Conservation (phyloP, 352 stramenopile genomes). For the Globisporangium paroecandrum region DNA sequence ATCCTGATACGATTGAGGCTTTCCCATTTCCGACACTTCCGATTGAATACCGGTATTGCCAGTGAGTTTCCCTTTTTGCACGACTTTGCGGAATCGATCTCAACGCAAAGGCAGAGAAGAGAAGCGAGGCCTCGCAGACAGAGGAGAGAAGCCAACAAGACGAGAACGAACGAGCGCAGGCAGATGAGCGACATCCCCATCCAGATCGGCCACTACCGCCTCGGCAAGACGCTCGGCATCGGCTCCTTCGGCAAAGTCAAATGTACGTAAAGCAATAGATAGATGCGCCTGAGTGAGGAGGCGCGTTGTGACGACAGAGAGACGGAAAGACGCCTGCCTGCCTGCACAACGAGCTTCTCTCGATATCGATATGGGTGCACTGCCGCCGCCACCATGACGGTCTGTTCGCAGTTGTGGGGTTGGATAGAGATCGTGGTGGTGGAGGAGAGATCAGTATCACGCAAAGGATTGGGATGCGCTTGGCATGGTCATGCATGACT, state of each 20-base stretch:
- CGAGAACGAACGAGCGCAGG: background rate
- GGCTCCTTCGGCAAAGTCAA: constrained; percentile 99
- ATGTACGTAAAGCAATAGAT: constrained; percentile 56
- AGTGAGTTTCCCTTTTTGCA: background rate
- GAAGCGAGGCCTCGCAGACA: background rate
- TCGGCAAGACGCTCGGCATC: constrained; percentile 99
- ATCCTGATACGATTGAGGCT: background rate
- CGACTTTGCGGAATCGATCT: background rate
- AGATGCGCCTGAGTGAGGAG: background rate
- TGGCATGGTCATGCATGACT: background rate
- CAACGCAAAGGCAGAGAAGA: background rate
- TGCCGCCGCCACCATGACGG: background rate
- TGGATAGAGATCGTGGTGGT: background rate
- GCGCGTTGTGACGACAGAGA: background rate
- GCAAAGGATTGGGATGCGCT: background rate
- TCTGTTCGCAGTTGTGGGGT: background rate
- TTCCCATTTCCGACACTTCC: background rate
- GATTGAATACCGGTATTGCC: background rate
- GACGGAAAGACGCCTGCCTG: background rate
- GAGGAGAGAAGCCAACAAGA: background rate
- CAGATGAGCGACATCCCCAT: constrained; percentile 88
- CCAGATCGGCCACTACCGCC: constrained; percentile 96
- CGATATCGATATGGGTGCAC: background rate
- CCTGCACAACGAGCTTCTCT: background rate
- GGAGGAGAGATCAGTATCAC: background rate